These are phyloP conservation scores for Penicillium sclerotiorum DNA, from an alignment of 2,329 filamentous ascomycete genomes.

Conservation along the genomic window DNA sequence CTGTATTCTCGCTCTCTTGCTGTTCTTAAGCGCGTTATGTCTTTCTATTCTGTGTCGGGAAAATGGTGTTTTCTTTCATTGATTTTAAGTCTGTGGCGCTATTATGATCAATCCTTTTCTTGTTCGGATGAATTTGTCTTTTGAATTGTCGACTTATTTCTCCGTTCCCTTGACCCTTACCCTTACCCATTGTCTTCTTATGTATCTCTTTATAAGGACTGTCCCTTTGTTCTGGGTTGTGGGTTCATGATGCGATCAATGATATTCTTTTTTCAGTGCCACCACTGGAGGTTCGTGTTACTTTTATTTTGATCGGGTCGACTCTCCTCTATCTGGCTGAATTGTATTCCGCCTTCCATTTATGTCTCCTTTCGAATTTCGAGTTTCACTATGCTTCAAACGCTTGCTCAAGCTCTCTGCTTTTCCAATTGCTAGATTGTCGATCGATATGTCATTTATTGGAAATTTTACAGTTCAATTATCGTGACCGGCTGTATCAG, in stretches of 20 bases:
- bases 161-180: not conserved
- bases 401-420: too few relatives aligned
- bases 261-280: too few relatives aligned
- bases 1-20: constrained; percentile 16
- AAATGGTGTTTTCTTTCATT: constrained; percentile 26
- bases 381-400: too few relatives aligned
- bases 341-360: too few relatives aligned
- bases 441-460: not conserved
- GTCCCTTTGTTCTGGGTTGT: not conserved
- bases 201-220: constrained; percentile 15
- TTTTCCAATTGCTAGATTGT: not conserved
- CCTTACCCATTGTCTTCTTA: constrained; percentile 14
- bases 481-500: too few relatives aligned
- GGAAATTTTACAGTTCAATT: not conserved
- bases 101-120: constrained; percentile 12
- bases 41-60: constrained; percentile 14
- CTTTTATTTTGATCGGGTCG: too few relatives aligned
- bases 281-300: too few relatives aligned
- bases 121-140: constrained; percentile 6
- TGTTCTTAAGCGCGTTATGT: constrained; percentile 25
- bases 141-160: not conserved
- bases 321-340: too few relatives aligned
- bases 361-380: too few relatives aligned
- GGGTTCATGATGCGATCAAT: not conserved
- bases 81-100: constrained; percentile 11